A percentile compares a stretch with the other conserved stretches of the same genome.
These are phyloP conservation scores for Ceratobasidium theobromae DNA, from an alignment of 1,284 basidiomycete species.

Conservation along the genomic window DNA sequence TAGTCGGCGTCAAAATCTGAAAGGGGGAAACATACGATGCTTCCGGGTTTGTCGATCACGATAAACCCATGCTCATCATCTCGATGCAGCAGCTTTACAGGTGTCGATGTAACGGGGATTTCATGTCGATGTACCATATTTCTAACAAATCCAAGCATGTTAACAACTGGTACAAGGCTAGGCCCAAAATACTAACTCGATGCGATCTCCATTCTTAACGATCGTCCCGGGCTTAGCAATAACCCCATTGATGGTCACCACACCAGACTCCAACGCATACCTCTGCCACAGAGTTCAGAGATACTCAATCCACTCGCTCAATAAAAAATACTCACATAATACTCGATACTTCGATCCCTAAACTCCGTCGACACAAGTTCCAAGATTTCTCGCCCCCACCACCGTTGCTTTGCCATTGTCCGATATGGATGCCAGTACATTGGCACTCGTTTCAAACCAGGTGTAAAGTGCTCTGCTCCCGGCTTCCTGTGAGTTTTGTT, in stretches of 20 bases:
- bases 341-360: conserved; percentile 85
- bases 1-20: not conserved
- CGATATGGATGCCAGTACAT: conserved; percentile 49
- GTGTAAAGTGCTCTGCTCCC: conserved; percentile 18
- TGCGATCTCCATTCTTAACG: conserved; percentile 83
- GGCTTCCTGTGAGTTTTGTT: conserved; percentile 2
- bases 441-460: conserved; percentile 31
- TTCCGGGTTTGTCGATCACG: conserved; percentile 93
- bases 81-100: conserved; percentile 76
- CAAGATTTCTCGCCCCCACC: conserved; percentile 80
- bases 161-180: too few relatives aligned
- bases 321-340: conserved; percentile 67
- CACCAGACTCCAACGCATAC: conserved; percentile 91
- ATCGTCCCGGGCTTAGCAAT: conserved; percentile 78
- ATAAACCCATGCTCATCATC: conserved; percentile 82
- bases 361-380: conserved; percentile 90
- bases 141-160: conserved; percentile 47
- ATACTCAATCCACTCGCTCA: conserved; percentile 13
- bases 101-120: conserved; percentile 87
- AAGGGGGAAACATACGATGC: conserved; percentile 64
- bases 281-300: conserved; percentile 51
- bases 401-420: conserved; percentile 90
- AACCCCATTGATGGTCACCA: conserved; percentile 90
- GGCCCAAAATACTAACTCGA: conserved; percentile 64
- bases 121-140: conserved; percentile 96